These are phyloP conservation scores for Setomelanomma holmii DNA, from an alignment of 2,329 filamentous ascomycete species.

Conservation along the genomic window DNA sequence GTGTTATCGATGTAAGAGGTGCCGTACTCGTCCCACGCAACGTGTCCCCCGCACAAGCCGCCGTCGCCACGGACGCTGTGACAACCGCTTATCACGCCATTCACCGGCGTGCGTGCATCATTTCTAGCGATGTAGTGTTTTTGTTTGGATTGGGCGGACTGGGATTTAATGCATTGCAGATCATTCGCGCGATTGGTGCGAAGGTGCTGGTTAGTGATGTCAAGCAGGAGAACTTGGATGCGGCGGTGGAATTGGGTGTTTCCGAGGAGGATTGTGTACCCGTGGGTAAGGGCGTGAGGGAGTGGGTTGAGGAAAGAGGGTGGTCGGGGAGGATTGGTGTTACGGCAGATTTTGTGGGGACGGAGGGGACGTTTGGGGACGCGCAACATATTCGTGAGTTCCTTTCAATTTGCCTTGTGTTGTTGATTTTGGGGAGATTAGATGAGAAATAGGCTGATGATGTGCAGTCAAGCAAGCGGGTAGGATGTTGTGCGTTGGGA, in stretches of 20 bases:
- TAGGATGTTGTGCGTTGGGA: conserved; percentile 28
- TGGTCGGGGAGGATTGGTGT: conserved; percentile 25
- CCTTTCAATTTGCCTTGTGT: no score
- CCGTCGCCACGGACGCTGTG: conserved; percentile 29
- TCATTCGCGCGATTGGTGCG: conserved; percentile 24
- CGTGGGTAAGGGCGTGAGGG: conserved; percentile 15
- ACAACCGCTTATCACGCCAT: conserved; percentile 33
- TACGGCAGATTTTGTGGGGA: conserved; percentile 30
- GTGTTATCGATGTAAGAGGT: conserved; percentile 21
- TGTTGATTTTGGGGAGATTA: no score
- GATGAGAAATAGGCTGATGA: no score
- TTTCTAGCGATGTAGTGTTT: conserved; percentile 20
- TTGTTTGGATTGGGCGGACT: conserved; percentile 29
- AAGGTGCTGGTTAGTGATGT: conserved; percentile 28
- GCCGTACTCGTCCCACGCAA: conserved; percentile 21
- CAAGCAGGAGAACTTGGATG: conserved; percentile 30
- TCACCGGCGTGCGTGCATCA: conserved; percentile 22
- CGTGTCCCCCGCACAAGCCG: conserved; percentile 23
- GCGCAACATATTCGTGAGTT: conserved; percentile 27
- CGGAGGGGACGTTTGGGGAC: conserved; percentile 26
- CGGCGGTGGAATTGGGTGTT: conserved; percentile 22
- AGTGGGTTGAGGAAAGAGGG: conserved; percentile 26
- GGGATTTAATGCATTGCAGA: conserved; percentile 30
- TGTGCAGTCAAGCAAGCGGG: conserved; percentile 26
- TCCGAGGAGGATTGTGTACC: conserved; percentile 20